Evolutionary conservation across 352 stramenopile genomes (phyloP), one percentile per base, ranked within the genome.

Genomic region (Peronospora belbahrii): DNA sequence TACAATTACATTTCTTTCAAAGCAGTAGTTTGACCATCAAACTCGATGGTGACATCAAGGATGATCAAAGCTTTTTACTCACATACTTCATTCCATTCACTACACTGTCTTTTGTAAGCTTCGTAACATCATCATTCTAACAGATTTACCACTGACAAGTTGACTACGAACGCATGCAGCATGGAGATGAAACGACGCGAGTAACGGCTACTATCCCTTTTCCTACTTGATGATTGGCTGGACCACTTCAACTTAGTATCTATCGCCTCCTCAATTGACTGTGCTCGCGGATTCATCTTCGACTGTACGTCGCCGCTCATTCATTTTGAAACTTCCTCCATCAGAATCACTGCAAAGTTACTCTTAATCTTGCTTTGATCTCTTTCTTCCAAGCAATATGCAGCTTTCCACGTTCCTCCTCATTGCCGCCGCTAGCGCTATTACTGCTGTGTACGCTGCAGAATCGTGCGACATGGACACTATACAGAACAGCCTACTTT

Each of bases 401-500:
- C 60, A 67, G 37, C 38, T 44, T 24, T 65, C 41, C 13, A 56
- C 48, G 6, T 30, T 53, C 36, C n/a, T 45, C 6, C 39, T 59
- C 19, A 18, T 59, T 20, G 51, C 45, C 11, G 13, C 65, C 28
- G 36, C 48, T 39, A 40, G 53, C 17, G 52, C 31, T 7, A 18
- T 22, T 22, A 30, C 38, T 25, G 42, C 53, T 13, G 56, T 62
- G 18, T 56, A 62, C 27, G 52, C 52, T 20, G 42, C 41, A 2
- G 35, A 54, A 1, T 34, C 59, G 20, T 87, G 74, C 52, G 52
- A 87, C 48, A 56, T 83, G 48, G 43, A 45, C 10, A 53, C 48
- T 22, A 84, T 87, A 35, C 25, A 84, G 35, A 42, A 51, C 48
- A 75, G 51, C 20, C 49, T 86, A 18, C 64, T 70, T 18, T 5